Base-by-base conservation (phyloP, 768 basidiomycete species). In the Leccinum disarticulatum region DNA sequence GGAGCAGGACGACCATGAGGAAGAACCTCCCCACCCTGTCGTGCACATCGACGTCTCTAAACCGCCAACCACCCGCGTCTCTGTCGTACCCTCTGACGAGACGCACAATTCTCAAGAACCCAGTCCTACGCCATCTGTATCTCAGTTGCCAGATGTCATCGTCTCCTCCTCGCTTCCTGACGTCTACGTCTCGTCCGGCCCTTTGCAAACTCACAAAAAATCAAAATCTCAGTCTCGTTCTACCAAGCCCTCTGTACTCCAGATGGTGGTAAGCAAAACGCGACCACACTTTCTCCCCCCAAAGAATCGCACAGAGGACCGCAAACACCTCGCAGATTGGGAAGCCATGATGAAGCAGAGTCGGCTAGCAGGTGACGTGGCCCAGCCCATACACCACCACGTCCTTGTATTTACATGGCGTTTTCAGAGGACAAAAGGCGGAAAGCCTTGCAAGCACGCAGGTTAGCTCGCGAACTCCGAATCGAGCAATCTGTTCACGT, bases 211-310 rank as follows among this genome's bases (percentile, higher is more conserved):
- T 49, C 83, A 83, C 66, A 77, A 77, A n/a, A n/a, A n/a, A n/a
- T n/a, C n/a, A 55, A 71, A 74, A 38, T 74, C 79, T 33, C 84
- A 74, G 41, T 74, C 79, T 31, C 84, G 83, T 22, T 86, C 88
- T 4, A 68, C 73, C 13, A 88, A 90, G 19, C 89, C 89, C 10
- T 90, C 87, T 64, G 71, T 77, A 5, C 79, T 95, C 50, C 90
- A 94, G 69, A 90, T 87, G 73, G 87, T 93, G 35, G 76, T 90
- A 54, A 93, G 90, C 73, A 88, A 84, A 72, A 96, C 94, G 0
- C 79, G 94, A n/a, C 94, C 91, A 17, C 73, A 80, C 5, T 88
- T 87, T 70, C 78, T 95, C n/a, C 94, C 94, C 25, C 93, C 93
- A 6, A 96, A 96, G 70, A 76, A 74, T 52, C 82, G 81, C 30